Evolutionary conservation across 805 yeast species (phyloP).

Genomic region (Tanozyma kutaoensis): DNA sequence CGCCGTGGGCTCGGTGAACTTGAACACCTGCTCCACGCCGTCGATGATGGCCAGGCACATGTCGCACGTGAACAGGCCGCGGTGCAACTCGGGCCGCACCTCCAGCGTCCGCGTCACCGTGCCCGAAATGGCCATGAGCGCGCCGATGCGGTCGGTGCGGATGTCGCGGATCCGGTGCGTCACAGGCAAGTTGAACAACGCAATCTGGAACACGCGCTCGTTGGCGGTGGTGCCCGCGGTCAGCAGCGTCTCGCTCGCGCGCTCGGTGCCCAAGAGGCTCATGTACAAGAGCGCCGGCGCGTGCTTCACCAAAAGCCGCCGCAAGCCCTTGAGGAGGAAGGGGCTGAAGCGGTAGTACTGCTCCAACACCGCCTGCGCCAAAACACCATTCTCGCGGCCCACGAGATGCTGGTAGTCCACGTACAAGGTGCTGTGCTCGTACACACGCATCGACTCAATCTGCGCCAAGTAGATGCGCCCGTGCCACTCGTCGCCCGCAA

Average conservation of each 20-base stretch:
- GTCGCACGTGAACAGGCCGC: constrained; percentile 82
- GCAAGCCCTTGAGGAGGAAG: constrained; percentile 61
- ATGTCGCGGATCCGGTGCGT: constrained; percentile 80
- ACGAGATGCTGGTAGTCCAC: constrained; percentile 75
- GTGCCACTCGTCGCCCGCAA: constrained; percentile 22
- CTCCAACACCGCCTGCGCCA: constrained; percentile 80
- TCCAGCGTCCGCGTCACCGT: constrained; percentile 95
- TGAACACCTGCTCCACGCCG: constrained; percentile 86
- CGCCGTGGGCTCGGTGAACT: constrained; percentile 86
- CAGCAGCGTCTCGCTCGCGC: constrained; percentile 18
- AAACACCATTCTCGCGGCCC: constrained; percentile 68
- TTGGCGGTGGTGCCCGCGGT: constrained; percentile 32
- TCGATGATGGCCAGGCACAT: constrained; percentile 74
- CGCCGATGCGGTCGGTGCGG: constrained; percentile 80
- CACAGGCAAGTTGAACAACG: constrained; percentile 77
- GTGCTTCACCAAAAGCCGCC: constrained; percentile 55
- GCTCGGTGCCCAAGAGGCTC: constrained; percentile 26
- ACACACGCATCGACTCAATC: constrained; percentile 65
- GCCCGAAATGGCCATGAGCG: constrained; percentile 74
- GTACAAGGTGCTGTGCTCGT: constrained; percentile 66
- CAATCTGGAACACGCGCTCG: constrained; percentile 77
- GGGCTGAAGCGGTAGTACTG: constrained; percentile 92
- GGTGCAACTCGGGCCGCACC: constrained; percentile 86
- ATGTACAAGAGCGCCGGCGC: constrained; percentile 53
- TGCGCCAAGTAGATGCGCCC: constrained; percentile 66